Evolutionary conservation across 306 rosid genomes (phyloP), one percentile per base, ranked within the genome.

Genomic region (Comarum palustre): DNA sequence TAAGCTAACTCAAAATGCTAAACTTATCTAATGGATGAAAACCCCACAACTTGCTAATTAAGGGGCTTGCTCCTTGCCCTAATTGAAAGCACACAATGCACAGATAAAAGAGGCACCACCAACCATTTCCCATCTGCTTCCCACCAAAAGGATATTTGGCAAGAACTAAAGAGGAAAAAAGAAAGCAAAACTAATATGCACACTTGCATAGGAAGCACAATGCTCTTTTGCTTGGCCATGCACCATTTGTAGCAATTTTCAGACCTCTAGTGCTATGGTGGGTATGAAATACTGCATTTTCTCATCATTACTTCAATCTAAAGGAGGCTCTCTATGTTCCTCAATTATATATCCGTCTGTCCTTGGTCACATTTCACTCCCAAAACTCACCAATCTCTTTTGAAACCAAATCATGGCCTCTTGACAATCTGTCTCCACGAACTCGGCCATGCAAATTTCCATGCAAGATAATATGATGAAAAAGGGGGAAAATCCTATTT

Each of bases 351-450:
- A 72, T 82, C 82, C 58, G n/a, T 68, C 29, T 57, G 54, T 74
- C 78, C 73, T 73, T 47, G 79, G 66, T 73, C 66, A 36, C 72
- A 75, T 80, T 82, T 83, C 81, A 66, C 87, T 82, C 69, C 79
- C 76, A 72, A 73, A 73, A 68, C 45, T 71, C 60, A 73, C 38
- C 52, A 4, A 3, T 67, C 80, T 69, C 79, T 84, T 81, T 80
- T 67, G 41, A 48, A 78, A 80, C 85, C 82, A 77, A 83, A 90
- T 90, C 84, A 90, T 86, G 75, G n/a, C 36, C 74, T 77, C 82
- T 80, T 74, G 93, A 90, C 82, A 85, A 86, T 81, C 90, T 90
- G 96, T 86, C 96, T 81, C 90, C 87, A 80, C 77, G 83, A 86
- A 83, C 82, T 80, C 66, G 77, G 70, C 82, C 91, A 86, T 77